phyloP scores from a whole-genome alignment of 75 land plant species.

The Ceratopteris richardii region DNA sequence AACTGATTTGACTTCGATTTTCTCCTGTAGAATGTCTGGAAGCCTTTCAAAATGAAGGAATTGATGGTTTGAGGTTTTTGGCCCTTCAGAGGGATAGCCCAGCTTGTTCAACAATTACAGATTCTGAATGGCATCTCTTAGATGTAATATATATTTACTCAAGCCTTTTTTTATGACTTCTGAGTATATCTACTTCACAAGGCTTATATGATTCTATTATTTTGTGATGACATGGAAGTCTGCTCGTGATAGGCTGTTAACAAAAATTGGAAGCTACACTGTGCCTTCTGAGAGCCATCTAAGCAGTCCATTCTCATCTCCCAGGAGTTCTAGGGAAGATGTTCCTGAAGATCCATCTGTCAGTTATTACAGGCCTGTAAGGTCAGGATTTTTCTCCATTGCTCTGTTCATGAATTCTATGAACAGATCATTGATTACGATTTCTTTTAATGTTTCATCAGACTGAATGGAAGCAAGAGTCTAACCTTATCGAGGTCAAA shows the following conservation, averaged over 20 bases:
- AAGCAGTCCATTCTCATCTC: conserved; percentile 2
- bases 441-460: neutral
- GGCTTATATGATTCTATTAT: too few relatives aligned
- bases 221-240: neutral
- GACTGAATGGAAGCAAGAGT: conserved; percentile 10
- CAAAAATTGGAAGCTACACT: neutral
- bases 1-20: too few relatives aligned
- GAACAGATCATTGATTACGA: too few relatives aligned
- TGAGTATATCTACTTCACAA: neutral
- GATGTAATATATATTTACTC: conserved; percentile 17
- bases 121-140: conserved; percentile 23
- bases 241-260: conserved; percentile 2
- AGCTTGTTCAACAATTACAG: conserved; percentile 20
- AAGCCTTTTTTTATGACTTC: neutral
- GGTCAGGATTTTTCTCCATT: too few relatives aligned
- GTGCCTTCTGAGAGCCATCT: neutral
- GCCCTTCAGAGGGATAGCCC: conserved; percentile 20
- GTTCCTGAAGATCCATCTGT: neutral
- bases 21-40: conserved; percentile 9
- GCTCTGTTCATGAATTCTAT: too few relatives aligned
- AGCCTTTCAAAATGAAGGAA: conserved; percentile 14
- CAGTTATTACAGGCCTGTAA: too few relatives aligned
- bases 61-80: conserved; percentile 26
- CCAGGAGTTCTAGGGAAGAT: neutral
- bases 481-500: conserved; percentile 5